phyloP scores from a whole-genome alignment of 176 grass and related monocot genomes.

The Aegilops sharonensis region DNA sequence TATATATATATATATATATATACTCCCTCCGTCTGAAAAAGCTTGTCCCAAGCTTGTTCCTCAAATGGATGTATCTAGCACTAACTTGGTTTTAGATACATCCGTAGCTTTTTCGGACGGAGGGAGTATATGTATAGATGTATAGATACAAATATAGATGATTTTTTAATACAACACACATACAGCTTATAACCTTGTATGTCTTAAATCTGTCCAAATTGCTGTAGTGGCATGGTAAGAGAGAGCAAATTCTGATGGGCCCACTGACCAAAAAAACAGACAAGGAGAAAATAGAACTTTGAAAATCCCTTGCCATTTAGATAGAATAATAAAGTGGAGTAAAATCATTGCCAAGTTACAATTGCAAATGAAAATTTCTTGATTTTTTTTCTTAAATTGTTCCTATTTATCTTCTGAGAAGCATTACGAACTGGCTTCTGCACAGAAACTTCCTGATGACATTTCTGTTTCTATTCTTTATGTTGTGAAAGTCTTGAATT shows the following conservation, averaged over 20 bases:
- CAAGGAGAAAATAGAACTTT: not conserved
- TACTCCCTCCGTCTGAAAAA: no score
- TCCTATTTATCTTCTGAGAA: not conserved
- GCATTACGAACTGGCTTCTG: not conserved
- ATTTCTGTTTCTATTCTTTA: not conserved
- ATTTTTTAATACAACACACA: not conserved
- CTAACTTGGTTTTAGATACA: no score
- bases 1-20: no score
- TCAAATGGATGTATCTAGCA: no score
- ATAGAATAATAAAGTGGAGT: not conserved
- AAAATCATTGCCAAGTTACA: not conserved
- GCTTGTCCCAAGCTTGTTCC: no score
- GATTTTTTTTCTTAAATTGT: not conserved
- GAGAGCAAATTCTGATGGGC: not conserved
- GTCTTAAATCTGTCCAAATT: not conserved
- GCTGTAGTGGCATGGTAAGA: not conserved
- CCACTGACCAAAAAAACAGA: not conserved
- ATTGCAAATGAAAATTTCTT: not conserved
- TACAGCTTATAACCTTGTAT: not conserved
- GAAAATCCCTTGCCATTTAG: not conserved
- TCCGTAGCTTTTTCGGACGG: no score
- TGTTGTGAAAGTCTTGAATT: not conserved
- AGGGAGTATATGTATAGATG: no score
- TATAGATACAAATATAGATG: not conserved
- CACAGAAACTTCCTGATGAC: not conserved